Conservation (phyloP, 2,329 filamentous ascomycete species). For the Aureobasidium leucospermi region DNA sequence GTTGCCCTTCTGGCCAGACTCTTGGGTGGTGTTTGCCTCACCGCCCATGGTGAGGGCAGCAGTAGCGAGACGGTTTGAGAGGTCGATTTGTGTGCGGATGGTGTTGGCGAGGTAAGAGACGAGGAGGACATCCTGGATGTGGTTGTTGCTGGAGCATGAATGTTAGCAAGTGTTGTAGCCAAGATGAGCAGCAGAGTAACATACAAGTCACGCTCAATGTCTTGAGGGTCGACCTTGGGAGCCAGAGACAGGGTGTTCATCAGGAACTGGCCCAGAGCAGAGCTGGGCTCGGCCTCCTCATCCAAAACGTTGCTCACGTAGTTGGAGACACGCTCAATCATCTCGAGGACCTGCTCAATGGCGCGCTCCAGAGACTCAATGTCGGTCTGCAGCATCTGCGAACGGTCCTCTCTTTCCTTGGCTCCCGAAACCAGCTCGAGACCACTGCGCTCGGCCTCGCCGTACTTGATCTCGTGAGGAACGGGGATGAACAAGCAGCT, state of each 20-base stretch:
- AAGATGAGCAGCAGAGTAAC: constrained; percentile 24
- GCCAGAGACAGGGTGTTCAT: constrained; percentile 89
- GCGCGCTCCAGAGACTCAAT: constrained; percentile 83
- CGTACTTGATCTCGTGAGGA: constrained; percentile 87
- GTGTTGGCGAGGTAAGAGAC: constrained; percentile 98
- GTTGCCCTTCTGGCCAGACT: constrained; percentile 16
- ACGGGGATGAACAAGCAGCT: constrained; percentile 97
- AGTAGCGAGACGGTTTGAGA: constrained; percentile 85
- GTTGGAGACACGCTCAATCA: constrained; percentile 83
- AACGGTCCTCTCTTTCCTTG: constrained; percentile 68
- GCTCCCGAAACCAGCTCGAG: constrained; percentile 80
- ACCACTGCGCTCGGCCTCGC: constrained; percentile 67
- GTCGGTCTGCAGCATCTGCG: constrained; percentile 70
- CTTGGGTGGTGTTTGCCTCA: constrained; percentile 19
- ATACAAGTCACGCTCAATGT: constrained; percentile 91
- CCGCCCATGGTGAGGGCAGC: constrained; percentile 44
- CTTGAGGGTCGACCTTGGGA: constrained; percentile 83
- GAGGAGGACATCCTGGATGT: constrained; percentile 97
- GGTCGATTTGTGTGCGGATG: constrained; percentile 96
- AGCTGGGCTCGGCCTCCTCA: constrained; percentile 83
- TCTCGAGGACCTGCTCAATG: constrained; percentile 77
- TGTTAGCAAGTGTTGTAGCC: constrained; percentile 18
- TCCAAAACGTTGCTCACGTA: constrained; percentile 93
- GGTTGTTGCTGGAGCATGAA: constrained; percentile 65
- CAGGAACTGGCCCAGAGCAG: constrained; percentile 86